Conservation (phyloP, 2,329 filamentous ascomycete species). For the Orbilia brochopaga region DNA sequence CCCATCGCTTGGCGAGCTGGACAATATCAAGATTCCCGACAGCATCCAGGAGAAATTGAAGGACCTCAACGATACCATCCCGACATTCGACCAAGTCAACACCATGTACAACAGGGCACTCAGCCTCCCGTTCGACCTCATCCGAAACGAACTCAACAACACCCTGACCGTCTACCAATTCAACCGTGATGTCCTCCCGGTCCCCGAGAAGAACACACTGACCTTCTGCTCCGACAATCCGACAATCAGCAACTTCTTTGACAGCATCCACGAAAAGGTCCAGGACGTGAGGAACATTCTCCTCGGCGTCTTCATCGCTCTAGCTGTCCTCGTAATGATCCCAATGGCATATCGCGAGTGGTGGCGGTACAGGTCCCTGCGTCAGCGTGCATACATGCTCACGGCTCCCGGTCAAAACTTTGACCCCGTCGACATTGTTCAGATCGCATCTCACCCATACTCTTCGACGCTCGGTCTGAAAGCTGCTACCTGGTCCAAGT, state of each 20-base stretch:
- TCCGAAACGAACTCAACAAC: constrained; percentile 71
- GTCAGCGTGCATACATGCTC: constrained; percentile 72
- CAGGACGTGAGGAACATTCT: constrained; percentile 74
- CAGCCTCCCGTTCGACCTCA: constrained; percentile 77
- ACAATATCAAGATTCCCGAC: constrained; percentile 71
- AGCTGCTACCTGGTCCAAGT: constrained; percentile 70
- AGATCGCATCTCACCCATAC: constrained; percentile 81
- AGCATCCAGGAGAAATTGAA: constrained; percentile 65
- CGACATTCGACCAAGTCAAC: constrained; percentile 82
- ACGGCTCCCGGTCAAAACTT: constrained; percentile 65
- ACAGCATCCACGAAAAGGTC: constrained; percentile 71
- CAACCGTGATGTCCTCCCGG: constrained; percentile 76
- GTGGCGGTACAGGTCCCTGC: constrained; percentile 74
- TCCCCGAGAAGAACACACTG: constrained; percentile 80
- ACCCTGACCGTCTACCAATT: constrained; percentile 77
- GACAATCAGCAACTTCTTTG: constrained; percentile 82
- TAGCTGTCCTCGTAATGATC: constrained; percentile 74
- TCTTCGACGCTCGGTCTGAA: constrained; percentile 75
- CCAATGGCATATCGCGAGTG: constrained; percentile 84
- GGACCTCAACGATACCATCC: constrained; percentile 77
- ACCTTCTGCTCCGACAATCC: constrained; percentile 88
- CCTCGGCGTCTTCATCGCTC: constrained; percentile 73
- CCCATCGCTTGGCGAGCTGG: constrained; percentile 69
- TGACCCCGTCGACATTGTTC: constrained; percentile 86
- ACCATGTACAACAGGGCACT: constrained; percentile 74